A percentile compares a stretch with the other conserved stretches of the same genome.
These are phyloP conservation scores for Staphylotrichum longicolle DNA, from an alignment of 495 filamentous ascomycete species.

Conservation along the genomic window DNA sequence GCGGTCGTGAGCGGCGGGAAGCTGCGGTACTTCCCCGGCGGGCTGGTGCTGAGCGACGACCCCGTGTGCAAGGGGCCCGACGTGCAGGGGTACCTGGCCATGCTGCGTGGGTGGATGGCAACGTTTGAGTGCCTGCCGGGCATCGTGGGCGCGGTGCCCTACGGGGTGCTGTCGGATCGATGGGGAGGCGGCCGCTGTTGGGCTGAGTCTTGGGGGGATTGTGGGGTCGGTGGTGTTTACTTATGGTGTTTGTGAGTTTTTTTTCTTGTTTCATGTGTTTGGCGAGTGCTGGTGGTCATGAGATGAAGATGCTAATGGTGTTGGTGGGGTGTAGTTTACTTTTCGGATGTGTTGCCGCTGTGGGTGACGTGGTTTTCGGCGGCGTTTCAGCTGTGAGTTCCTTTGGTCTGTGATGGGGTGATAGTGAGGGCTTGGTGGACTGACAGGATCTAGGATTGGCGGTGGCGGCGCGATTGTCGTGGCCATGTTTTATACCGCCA, in stretches of 20 bases:
- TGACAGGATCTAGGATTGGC: slow-evolving; percentile 27
- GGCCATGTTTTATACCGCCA: slow-evolving; percentile 37
- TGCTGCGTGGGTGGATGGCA: slow-evolving; percentile 33
- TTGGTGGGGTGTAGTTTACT: slow-evolving; percentile 22
- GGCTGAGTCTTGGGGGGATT: slow-evolving; percentile 25
- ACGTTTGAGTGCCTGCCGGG: slow-evolving; percentile 35
- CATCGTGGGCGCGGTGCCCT: slow-evolving; percentile 31
- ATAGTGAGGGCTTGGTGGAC: neutral
- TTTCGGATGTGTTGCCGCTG: slow-evolving; percentile 32
- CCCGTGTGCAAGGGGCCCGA: slow-evolving; percentile 28
- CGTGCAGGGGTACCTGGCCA: slow-evolving; percentile 36
- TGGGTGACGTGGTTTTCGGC: slow-evolving; percentile 30
- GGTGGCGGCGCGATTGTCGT: slow-evolving; percentile 28
- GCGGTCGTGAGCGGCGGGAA: neutral
- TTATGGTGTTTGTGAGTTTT: slow-evolving; percentile 29
- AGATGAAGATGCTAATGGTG: neutral
- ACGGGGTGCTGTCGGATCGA: slow-evolving; percentile 37
- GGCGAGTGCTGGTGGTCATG: too few species aligned
- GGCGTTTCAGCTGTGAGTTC: slow-evolving; percentile 28
- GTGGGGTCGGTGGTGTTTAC: slow-evolving; percentile 17
- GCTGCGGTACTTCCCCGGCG: neutral
- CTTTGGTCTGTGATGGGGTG: neutral
- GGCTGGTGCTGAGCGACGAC: slow-evolving; percentile 18
- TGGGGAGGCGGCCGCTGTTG: slow-evolving; percentile 34
- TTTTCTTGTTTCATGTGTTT: neutral